Base-by-base conservation (phyloP, 495 filamentous ascomycete genomes). In the Penicillium pancosmium region DNA sequence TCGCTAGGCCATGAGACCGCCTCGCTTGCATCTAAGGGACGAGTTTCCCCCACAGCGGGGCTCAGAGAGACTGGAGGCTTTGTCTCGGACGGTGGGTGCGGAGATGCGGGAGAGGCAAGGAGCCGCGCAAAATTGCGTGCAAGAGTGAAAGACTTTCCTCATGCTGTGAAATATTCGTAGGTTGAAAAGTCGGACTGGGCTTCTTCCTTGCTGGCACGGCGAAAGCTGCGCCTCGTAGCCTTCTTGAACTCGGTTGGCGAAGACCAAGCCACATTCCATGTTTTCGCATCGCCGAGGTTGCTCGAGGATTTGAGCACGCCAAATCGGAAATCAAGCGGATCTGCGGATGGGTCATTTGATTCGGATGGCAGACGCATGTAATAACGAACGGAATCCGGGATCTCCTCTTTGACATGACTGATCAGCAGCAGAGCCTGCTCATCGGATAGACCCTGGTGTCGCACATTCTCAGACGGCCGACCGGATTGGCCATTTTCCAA, bases 361-460 rank as follows among this genome's bases (percentile, higher is more conserved):
- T 64, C 66, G 2, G 77, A 77, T 3, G 91, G 91, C 16, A 96
- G 76, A 54, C 89, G 89, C 46, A 98, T 83, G 84, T 87, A 98
- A 70, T 89, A 81, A 25, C 90, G 74, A 16, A 97, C 83, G 48
- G 84, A 85, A 35, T 86, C 84, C 0, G 93, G 93, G 11, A 97
- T 90, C 71, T 98, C 93, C 62, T 96, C 91, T 50, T 84, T 83
- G n/a, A 91, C 81, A 74, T 98, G 93, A 63, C 91, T 93, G 52
- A 97, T 91, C 41, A 91, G 86, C 13, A 98, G 80, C 57, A 97
- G 73, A 1, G 91, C 91, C 69, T 96, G 93, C 13, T 84, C 65
- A 4, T 86, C 77, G 2, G 77, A 76, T 40, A 96, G 71, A 0
- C 75, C 75, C 55, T 59, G 55, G 27, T 63, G 66, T 13, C 63